A percentile compares a stretch with the other conserved stretches of the same genome.
Evolutionary conservation across 345 rosid genomes (phyloP).

Genomic region (Stellera chamaejasme): DNA sequence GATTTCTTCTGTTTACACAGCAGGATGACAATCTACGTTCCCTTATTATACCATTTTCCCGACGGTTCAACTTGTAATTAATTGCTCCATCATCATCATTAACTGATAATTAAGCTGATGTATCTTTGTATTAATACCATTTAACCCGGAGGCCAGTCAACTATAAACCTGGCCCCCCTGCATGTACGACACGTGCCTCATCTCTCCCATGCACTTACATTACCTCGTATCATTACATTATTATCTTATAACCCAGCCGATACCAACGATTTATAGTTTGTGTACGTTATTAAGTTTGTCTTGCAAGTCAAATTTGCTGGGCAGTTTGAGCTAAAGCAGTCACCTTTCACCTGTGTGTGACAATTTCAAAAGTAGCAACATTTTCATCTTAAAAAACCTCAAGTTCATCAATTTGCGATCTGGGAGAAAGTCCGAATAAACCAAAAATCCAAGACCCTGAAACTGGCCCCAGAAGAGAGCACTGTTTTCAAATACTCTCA

Average conservation of each 20-base stretch:
- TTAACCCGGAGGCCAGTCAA: conserved; percentile 16
- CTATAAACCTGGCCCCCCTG: conserved; percentile 15
- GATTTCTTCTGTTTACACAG: conserved; percentile 9
- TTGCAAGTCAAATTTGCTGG: conserved; percentile 16
- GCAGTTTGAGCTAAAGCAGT: conserved; percentile 17
- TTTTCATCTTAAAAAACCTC: no score
- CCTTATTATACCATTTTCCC: conserved; percentile 14
- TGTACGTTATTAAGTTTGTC: no score
- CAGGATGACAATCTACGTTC: conserved; percentile 17
- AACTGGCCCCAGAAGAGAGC: no score
- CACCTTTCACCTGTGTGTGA: no score
- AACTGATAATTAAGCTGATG: background rate
- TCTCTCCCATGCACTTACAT: background rate
- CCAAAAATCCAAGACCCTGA: no score
- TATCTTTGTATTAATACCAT: background rate
- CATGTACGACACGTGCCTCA: conserved; percentile 29
- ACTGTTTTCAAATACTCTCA: conserved; percentile 11
- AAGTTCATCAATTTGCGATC: no score
- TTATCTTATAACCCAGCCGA: background rate
- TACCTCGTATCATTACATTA: background rate
- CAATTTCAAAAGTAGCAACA: no score
- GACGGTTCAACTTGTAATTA: conserved; percentile 8
- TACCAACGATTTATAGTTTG: no score
- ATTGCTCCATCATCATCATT: background rate
- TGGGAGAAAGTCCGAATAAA: no score